Percentiles rank a stretch among this genome's conserved stretches.
Conservation (phyloP, 768 basidiomycete genomes). For the Russula brevipes region DNA sequence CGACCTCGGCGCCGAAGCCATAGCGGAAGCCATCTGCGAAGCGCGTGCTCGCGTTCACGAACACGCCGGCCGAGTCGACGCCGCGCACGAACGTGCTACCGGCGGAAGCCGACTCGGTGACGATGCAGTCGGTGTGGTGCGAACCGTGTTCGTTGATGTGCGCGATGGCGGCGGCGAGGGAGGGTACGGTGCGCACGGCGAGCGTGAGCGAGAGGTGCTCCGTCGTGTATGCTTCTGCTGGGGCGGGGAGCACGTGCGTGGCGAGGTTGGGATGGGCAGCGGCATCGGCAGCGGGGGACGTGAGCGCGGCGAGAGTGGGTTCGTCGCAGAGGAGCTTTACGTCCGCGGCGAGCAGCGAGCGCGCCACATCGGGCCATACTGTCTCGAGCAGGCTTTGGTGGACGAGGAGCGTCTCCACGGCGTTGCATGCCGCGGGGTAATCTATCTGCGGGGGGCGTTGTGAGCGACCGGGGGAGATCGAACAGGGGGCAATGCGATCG, state of each 20-base stretch:
- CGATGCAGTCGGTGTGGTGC: slow-evolving; percentile 91
- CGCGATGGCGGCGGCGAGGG: slow-evolving; percentile 65
- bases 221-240: slow-evolving; percentile 65
- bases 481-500: slow-evolving; percentile 11
- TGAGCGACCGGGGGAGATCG: neutral
- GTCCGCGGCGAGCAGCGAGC: slow-evolving; percentile 57
- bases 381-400: slow-evolving; percentile 67
- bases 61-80: slow-evolving; percentile 89
- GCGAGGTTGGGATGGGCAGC: slow-evolving; percentile 33
- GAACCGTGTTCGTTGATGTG: slow-evolving; percentile 93
- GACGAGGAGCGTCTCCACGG: slow-evolving; percentile 83
- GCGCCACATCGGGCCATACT: slow-evolving; percentile 78
- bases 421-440: slow-evolving; percentile 95
- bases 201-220: slow-evolving; percentile 86
- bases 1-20: slow-evolving; percentile 97
- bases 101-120: slow-evolving; percentile 70
- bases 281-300: slow-evolving; percentile 31
- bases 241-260: slow-evolving; percentile 49
- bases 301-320: slow-evolving; percentile 53
- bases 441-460: slow-evolving; percentile 51
- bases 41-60: slow-evolving; percentile 90
- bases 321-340: slow-evolving; percentile 81
- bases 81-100: slow-evolving; percentile 76
- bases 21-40: slow-evolving; percentile 97
- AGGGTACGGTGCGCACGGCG: slow-evolving; percentile 71